Evolutionary conservation across 805 yeast genomes (phyloP).

Genomic region (Candida cerambycidarum): DNA sequence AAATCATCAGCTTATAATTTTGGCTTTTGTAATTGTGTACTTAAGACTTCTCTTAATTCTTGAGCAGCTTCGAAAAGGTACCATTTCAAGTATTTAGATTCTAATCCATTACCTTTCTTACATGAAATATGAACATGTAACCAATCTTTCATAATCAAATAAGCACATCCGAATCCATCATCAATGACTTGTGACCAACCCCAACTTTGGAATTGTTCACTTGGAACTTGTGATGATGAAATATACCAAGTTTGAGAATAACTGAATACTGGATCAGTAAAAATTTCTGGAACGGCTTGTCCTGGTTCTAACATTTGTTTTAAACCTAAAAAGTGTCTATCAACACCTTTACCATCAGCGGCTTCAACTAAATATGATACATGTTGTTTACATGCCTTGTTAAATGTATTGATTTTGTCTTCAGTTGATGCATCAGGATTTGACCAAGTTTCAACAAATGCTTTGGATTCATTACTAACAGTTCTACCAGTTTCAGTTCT

Average conservation of each 20-base stretch:
- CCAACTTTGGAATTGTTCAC: slow-evolving; percentile 79
- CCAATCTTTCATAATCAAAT: slow-evolving; percentile 85
- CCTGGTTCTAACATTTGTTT: slow-evolving; percentile 64
- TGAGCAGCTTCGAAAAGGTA: slow-evolving; percentile 77
- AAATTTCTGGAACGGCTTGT: slow-evolving; percentile 65
- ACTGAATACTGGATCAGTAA: slow-evolving; percentile 69
- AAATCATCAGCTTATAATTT: too few species aligned
- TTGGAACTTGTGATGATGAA: slow-evolving; percentile 86
- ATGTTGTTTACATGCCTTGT: slow-evolving; percentile 73
- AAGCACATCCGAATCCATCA: slow-evolving; percentile 91
- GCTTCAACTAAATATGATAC: slow-evolving; percentile 73
- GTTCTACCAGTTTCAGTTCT: slow-evolving; percentile 93
- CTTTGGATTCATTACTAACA: slow-evolving; percentile 68
- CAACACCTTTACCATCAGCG: slow-evolving; percentile 83
- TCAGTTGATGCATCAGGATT: slow-evolving; percentile 47
- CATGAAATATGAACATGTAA: slow-evolving; percentile 81
- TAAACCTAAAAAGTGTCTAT: slow-evolving; percentile 90
- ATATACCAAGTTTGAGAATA: slow-evolving; percentile 85
- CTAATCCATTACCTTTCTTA: slow-evolving; percentile 60
- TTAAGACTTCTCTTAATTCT: slow-evolving; percentile 70
- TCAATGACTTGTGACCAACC: slow-evolving; percentile 96
- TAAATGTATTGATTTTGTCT: slow-evolving; percentile 66
- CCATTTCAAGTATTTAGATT: slow-evolving; percentile 58
- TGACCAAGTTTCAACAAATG: slow-evolving; percentile 75
- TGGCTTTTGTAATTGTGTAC: slow-evolving; percentile 39